Base-by-base conservation (phyloP, 495 filamentous ascomycete species). In the Annulohypoxylon moriforme region DNA sequence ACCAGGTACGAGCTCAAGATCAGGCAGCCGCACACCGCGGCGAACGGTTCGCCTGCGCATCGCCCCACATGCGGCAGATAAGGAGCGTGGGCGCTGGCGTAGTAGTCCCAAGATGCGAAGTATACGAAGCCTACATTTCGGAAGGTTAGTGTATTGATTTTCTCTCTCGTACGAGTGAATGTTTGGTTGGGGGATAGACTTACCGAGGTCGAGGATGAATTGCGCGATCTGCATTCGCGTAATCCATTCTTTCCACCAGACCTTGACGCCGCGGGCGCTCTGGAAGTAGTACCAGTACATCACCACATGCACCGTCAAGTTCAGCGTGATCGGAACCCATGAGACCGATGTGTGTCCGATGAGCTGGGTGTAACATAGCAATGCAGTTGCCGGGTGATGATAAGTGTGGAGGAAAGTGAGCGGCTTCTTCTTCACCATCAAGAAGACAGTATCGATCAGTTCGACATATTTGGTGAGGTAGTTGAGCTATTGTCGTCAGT, bases 11-110 rank as follows among this genome's bases (percentile, higher is more conserved):
- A 94, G 85, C 86, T 92, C 77, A 98, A 83, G 76, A 97, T 96
- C 63, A 84, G 90, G 66, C 97, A 94, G 66, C 95, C 95, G 52
- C 94, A 88, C 78, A 97, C 90, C 13, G 95, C 95, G 53, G 95
- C 95, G 76, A 97, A 97, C 81, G 97, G 95, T 85, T 97, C 93
- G 68, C 95, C 95, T 7, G 95, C 93, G 77, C 95, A 98, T 66
- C 88, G 85, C 74, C 95, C 95, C 49, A 84, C 78, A 76, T 93
- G 94, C 27, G 94, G 94, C 61, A 94, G 84, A 84, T 87, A 90
- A 18, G 88, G 88, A 86, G 91, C 97, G 89, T 98, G 97, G 73
- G 90, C 91, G 67, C 89, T 92, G 75, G 92, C 89, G 87, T 94
- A 94, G 84, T 96, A 97, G 68, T 91, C 96, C 82, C 92, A 97